Percentiles rank a stretch among this genome's conserved stretches.
Conservation (phyloP, 1,139 yeast species). For the Nakaseomyces sp. region DNA sequence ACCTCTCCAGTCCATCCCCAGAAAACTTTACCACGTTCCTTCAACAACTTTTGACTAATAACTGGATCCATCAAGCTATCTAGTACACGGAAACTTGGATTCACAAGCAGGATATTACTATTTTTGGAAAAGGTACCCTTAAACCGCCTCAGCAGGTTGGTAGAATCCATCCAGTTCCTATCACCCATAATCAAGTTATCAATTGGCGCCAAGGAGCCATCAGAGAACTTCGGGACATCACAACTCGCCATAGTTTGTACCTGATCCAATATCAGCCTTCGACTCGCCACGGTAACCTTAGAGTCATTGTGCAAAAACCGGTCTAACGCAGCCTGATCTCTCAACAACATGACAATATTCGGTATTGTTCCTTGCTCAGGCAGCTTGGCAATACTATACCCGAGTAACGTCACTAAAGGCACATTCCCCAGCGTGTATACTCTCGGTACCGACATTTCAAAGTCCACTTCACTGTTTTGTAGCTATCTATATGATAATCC, state of each 20-base stretch:
- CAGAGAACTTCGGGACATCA: slow-evolving; percentile 31
- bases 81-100: slow-evolving; percentile 47
- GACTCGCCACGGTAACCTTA: slow-evolving; percentile 26
- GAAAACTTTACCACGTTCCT: neutral
- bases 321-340: slow-evolving; percentile 35
- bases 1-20: neutral
- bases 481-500: no score
- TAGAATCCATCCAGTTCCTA: slow-evolving; percentile 30
- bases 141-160: slow-evolving; percentile 35
- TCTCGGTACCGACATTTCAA: slow-evolving; percentile 22
- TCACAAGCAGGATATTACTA: slow-evolving; percentile 58
- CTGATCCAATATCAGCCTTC: slow-evolving; percentile 12
- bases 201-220: slow-evolving; percentile 34
- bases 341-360: slow-evolving; percentile 37
- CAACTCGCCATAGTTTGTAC: slow-evolving; percentile 33
- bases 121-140: slow-evolving; percentile 34
- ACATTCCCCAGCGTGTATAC: slow-evolving; percentile 40
- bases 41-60: slow-evolving; percentile 5
- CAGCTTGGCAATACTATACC: slow-evolving; percentile 34
- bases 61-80: neutral
- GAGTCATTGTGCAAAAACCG: slow-evolving; percentile 37
- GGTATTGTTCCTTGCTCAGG: slow-evolving; percentile 33
- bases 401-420: slow-evolving; percentile 32
- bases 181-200: slow-evolving; percentile 48
- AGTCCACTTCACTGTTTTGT: no score